Percentiles rank a stretch among this genome's conserved stretches.
These are phyloP conservation scores for Leishmania gerbilli DNA, from an alignment of 208 protist genomes.

Conservation along the genomic window DNA sequence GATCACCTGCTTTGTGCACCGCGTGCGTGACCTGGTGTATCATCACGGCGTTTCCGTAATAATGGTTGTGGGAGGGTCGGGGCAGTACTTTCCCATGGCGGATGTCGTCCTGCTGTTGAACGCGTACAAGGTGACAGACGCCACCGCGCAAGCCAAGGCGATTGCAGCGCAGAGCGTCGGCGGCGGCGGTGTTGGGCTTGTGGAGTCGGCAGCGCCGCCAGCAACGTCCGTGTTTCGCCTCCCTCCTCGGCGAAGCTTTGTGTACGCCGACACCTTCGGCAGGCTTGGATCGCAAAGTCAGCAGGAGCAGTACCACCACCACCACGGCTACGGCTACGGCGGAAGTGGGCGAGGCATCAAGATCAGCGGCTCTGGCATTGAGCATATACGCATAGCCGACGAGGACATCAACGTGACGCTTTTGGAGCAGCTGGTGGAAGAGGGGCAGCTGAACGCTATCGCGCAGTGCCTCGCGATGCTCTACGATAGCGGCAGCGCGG, in stretches of 20 bases:
- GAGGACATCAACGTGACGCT: conserved; percentile 73
- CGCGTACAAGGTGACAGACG: conserved; percentile 75
- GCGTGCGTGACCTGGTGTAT: conserved; percentile 59
- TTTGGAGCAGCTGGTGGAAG: conserved; percentile 93
- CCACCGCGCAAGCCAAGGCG: conserved; percentile 64
- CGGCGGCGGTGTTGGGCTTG: not conserved
- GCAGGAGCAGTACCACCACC: conserved; percentile 14
- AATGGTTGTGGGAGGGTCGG: conserved; percentile 93
- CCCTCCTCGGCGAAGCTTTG: conserved; percentile 19
- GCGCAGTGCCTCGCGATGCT: conserved; percentile 78
- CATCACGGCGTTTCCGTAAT: conserved; percentile 79
- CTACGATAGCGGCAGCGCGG: conserved; percentile 38
- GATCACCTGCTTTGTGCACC: conserved; percentile 92
- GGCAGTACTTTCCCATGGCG: conserved; percentile 92
- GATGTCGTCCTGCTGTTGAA: conserved; percentile 90
- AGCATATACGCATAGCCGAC: conserved; percentile 57
- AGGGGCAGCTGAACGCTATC: conserved; percentile 88
- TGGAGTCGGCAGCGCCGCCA: conserved; percentile 4
- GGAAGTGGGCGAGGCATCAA: conserved; percentile 38
- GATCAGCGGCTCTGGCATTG: conserved; percentile 47
- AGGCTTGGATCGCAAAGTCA: not conserved
- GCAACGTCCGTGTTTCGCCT: conserved; percentile 19
- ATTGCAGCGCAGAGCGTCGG: conserved; percentile 37
- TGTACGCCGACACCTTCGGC: conserved; percentile 24
- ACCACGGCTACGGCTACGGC: not conserved